Evolutionary conservation across 192 early-diverging fungal genomes (phyloP).

Genomic region (Coemansia sp.): DNA sequence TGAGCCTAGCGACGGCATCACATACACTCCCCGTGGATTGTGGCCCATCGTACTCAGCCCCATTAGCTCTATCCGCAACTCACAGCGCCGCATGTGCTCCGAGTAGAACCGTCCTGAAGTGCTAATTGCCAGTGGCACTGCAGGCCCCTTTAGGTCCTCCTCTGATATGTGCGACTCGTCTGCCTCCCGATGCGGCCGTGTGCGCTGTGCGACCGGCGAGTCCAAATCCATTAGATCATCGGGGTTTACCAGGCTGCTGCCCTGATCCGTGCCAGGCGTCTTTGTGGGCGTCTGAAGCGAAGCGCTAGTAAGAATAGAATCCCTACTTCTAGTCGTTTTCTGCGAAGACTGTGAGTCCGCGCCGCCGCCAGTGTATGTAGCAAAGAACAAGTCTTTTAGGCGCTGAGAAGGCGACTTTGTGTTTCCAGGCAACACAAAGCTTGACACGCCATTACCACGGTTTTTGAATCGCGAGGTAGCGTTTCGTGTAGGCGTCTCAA

Average conservation of each 20-base stretch:
- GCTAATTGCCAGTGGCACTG: conserved; percentile 43
- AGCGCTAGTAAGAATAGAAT: conserved; percentile 18
- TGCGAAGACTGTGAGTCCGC: conserved; percentile 10
- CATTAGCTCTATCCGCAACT: conserved; percentile 51
- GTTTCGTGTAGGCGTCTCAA: conserved; percentile 35
- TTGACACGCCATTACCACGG: conserved; percentile 10
- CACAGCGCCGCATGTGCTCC: conserved; percentile 53
- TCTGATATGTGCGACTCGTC: conserved; percentile 20
- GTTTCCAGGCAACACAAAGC: neutral
- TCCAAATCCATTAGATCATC: conserved; percentile 45
- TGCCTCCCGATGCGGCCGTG: neutral
- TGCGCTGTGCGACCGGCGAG: conserved; percentile 9
- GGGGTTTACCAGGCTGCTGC: neutral
- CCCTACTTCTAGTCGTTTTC: neutral
- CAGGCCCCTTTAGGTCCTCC: conserved; percentile 22
- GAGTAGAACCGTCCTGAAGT: conserved; percentile 47
- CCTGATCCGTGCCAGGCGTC: neutral
- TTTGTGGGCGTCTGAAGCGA: conserved; percentile 37
- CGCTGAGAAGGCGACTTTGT: conserved; percentile 48
- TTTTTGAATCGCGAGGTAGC: conserved; percentile 22
- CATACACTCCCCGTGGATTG: conserved; percentile 83
- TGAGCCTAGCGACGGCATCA: conserved; percentile 64
- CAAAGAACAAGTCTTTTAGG: conserved; percentile 50
- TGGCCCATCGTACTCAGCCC: conserved; percentile 54
- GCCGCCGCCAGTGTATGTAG: conserved; percentile 42